These are phyloP conservation scores for Penicillium turbatum DNA, from an alignment of 495 filamentous ascomycete genomes.

Conservation along the genomic window DNA sequence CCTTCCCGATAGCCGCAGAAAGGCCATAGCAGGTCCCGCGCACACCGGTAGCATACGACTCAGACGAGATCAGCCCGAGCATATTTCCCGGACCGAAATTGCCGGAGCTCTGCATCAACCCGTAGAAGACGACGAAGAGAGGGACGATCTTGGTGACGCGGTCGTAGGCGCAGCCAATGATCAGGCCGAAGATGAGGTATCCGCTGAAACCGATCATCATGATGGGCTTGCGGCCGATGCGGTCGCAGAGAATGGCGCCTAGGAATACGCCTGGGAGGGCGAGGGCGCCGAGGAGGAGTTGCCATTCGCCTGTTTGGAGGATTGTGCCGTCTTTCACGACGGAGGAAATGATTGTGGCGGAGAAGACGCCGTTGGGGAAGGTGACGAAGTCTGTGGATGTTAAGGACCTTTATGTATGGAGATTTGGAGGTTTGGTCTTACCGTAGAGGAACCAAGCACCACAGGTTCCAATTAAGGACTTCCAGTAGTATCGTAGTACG, in stretches of 20 bases:
- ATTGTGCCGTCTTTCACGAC: constrained; percentile 37
- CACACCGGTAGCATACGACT: constrained; percentile 48
- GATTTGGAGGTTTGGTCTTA: constrained; percentile 9
- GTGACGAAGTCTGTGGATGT: constrained; percentile 31
- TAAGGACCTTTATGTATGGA: not conserved
- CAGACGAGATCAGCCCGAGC: constrained; percentile 47
- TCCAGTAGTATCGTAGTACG: constrained; percentile 46
- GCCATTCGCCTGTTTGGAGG: constrained; percentile 43
- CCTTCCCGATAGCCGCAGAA: constrained; percentile 50
- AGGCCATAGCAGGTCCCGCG: constrained; percentile 50
- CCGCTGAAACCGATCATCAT: constrained; percentile 53
- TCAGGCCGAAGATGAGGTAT: constrained; percentile 50
- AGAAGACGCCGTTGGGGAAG: constrained; percentile 50
- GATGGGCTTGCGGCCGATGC: constrained; percentile 45
- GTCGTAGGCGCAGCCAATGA: constrained; percentile 47
- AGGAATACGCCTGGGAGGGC: constrained; percentile 48
- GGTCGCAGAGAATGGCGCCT: constrained; percentile 45
- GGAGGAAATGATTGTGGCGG: constrained; percentile 44
- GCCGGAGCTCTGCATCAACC: constrained; percentile 48
- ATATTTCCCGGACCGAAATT: constrained; percentile 51
- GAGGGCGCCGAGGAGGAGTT: constrained; percentile 44
- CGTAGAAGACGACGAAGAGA: constrained; percentile 53
- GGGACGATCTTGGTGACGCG: constrained; percentile 47
- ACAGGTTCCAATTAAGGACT: constrained; percentile 43
- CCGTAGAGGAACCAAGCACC: constrained; percentile 52